A percentile compares a stretch with the other conserved stretches of the same genome.
These are phyloP conservation scores for Lagenaria siceraria DNA, from an alignment of 306 rosid genomes.

Conservation along the genomic window DNA sequence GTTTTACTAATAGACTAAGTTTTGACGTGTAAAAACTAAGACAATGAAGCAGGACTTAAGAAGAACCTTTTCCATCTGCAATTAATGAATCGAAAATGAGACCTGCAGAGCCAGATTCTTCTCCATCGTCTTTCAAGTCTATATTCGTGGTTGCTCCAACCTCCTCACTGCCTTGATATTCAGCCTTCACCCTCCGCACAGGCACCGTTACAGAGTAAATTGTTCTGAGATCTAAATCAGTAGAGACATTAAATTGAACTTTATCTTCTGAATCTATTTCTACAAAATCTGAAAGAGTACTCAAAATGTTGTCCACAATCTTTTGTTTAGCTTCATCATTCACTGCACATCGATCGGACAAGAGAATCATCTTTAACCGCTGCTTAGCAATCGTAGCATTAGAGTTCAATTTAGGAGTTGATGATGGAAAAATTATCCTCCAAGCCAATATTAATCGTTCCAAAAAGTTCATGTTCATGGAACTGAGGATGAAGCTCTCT, in stretches of 20 bases:
- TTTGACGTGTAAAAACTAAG: neutral
- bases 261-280: constrained; percentile 88
- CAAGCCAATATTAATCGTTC: constrained; percentile 77
- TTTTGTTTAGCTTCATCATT: constrained; percentile 78
- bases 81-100: neutral
- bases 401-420: constrained; percentile 41
- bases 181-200: constrained; percentile 75
- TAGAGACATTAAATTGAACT: constrained; percentile 74
- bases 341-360: constrained; percentile 83
- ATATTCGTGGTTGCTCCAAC: constrained; percentile 25
- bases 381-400: constrained; percentile 85
- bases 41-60: neutral
- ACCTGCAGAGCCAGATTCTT: neutral
- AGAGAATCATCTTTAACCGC: constrained; percentile 85
- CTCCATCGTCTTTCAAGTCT: neutral
- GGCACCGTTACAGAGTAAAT: constrained; percentile 89
- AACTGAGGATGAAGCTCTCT: constrained; percentile 63
- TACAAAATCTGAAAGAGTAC: constrained; percentile 71
- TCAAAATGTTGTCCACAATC: constrained; percentile 69
- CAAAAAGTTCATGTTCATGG: constrained; percentile 70
- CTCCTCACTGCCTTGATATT: constrained; percentile 63
- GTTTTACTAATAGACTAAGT: neutral
- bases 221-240: constrained; percentile 81
- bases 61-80: neutral
- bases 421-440: constrained; percentile 71